Percentiles rank a stretch among this genome's conserved stretches.
These are phyloP conservation scores for Clarireedia sp. DNA, from an alignment of 2,329 filamentous ascomycete genomes.

Conservation along the genomic window DNA sequence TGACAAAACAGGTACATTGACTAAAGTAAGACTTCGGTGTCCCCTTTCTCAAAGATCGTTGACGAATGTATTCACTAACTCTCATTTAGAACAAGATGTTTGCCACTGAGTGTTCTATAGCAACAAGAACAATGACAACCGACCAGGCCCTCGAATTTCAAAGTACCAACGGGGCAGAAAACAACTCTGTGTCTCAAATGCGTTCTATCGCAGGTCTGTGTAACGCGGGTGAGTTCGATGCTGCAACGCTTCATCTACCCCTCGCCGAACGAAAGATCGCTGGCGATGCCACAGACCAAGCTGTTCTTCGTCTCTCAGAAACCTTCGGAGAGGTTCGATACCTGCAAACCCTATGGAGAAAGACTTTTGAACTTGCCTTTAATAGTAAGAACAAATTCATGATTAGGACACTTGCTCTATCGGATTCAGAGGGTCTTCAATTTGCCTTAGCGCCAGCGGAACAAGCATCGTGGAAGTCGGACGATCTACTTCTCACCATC, in stretches of 20 bases:
- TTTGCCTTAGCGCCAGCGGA: constrained; percentile 11
- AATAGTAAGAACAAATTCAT: constrained; percentile 81
- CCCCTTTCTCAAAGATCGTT: neutral
- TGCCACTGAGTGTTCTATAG: constrained; percentile 60
- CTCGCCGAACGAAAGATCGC: constrained; percentile 55
- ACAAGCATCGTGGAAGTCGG: constrained; percentile 6
- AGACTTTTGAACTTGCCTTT: constrained; percentile 60
- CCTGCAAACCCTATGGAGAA: constrained; percentile 53
- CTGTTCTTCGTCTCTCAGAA: constrained; percentile 64
- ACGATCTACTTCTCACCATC: constrained; percentile 48
- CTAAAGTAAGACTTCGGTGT: constrained; percentile 27
- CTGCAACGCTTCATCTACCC: constrained; percentile 49
- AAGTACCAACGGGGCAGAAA: constrained; percentile 18
- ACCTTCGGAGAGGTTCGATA: constrained; percentile 50
- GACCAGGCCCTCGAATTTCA: constrained; percentile 40
- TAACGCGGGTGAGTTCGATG: constrained; percentile 68
- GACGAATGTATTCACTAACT: neutral
- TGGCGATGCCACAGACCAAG: constrained; percentile 69
- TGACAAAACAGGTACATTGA: constrained; percentile 68
- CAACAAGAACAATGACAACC: constrained; percentile 34
- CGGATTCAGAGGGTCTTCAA: constrained; percentile 11
- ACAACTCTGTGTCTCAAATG: constrained; percentile 46
- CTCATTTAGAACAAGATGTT: constrained; percentile 55
- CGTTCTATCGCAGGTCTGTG: constrained; percentile 56
- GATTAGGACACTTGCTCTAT: constrained; percentile 54